Evolutionary conservation across 2,329 filamentous ascomycete genomes (phyloP), one percentile per base, ranked within the genome.

Genomic region (Cytospora piceae): DNA sequence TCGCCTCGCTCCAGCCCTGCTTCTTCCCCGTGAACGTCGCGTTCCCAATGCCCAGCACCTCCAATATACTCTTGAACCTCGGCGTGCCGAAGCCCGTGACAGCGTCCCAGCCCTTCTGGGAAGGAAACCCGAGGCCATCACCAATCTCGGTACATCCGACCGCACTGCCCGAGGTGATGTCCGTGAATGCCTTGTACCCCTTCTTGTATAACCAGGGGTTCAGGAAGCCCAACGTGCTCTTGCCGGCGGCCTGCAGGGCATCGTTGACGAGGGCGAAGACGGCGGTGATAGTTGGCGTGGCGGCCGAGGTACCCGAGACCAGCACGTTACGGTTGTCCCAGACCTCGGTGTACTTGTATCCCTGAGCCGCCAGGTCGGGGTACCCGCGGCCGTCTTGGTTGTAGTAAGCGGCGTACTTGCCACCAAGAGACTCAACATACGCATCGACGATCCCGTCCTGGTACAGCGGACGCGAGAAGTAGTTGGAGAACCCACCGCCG

Each of bases 251-350:
- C 56, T 85, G 72, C n/a, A 84, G 74, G 62, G 78, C 80, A 64
- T 86, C 84, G 66, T 87, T 86, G 63, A 86, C 77, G 5, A 85
- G 74, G 4, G 83, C 81, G 57, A 88, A 74, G 72, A 87, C 80
- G 29, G 82, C 76, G 5, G 84, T 85, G 24, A 87, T 74, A 0
- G 86, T 79, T 0, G 85, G 85, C 4, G 85, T 80, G 46, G 82
- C 82, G 1, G 84, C 84, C 62, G 81, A 83, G 15, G 82, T 84
- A 14, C 82, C 82, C 56, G 75, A 70, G 2, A 81, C 72, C 2
- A 68, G 67, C 0, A 61, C 49, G 6, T 72, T 65, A 17, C 63
- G 58, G 9, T 77, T 77, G 7, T 72, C 72, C 20, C 75, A 68
- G 3, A 77, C 65, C 42, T 79, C 77, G 8, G 74, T 68, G 64